Conservation (phyloP, 1,139 yeast genomes). For the Wickerhamomyces sp. region DNA sequence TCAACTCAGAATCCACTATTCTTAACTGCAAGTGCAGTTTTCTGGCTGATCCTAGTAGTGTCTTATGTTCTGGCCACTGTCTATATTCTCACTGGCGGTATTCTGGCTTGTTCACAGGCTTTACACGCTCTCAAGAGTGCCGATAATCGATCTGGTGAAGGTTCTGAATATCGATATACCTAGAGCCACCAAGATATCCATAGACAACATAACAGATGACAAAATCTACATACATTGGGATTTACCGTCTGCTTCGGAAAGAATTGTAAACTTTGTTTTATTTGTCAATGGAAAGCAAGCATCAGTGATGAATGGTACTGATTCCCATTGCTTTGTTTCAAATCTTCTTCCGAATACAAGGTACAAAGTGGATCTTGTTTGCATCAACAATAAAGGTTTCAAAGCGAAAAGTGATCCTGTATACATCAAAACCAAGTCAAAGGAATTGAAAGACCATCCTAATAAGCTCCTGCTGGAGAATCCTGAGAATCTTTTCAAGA, state of each 20-base stretch:
- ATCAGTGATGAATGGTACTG: conserved; percentile 14
- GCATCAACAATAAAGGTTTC: conserved; percentile 43
- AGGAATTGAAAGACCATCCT: conserved; percentile 10
- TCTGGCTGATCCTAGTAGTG: no score
- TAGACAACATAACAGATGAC: conserved; percentile 46
- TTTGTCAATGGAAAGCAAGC: conserved; percentile 43
- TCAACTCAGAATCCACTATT: no score
- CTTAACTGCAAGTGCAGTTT: no score
- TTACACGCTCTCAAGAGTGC: conserved; percentile 36
- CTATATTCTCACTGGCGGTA: conserved; percentile 13
- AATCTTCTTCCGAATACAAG: conserved; percentile 41
- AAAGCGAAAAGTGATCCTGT: conserved; percentile 41
- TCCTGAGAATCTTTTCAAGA: conserved; percentile 23
- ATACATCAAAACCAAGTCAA: conserved; percentile 36
- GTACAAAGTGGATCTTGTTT: conserved; percentile 53
- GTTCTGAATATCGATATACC: conserved; percentile 52
- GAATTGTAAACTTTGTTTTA: conserved; percentile 28
- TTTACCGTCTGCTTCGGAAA: conserved; percentile 14
- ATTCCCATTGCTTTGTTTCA: conserved; percentile 37
- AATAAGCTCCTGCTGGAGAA: conserved; percentile 16
- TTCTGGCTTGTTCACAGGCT: conserved; percentile 20
- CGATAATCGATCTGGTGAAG: conserved; percentile 45
- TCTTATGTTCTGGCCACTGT: conserved; percentile 18
- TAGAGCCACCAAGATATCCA: conserved; percentile 48
- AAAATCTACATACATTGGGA: conserved; percentile 58